Base-by-base conservation (phyloP, 305 asterid genomes). In the Salvia sclarea region DNA sequence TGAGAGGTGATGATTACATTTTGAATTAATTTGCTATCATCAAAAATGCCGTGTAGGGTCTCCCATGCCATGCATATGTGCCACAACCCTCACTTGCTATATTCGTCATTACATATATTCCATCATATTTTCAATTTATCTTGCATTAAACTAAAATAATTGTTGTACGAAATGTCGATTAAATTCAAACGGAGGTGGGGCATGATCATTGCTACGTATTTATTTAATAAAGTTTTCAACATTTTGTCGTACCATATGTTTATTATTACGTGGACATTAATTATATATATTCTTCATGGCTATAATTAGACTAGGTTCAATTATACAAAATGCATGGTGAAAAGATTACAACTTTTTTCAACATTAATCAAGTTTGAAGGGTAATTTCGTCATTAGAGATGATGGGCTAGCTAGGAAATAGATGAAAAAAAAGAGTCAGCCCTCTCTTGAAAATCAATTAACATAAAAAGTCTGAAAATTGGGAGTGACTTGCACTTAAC, bases 11-110 rank as follows among this genome's bases (percentile, higher is more conserved):
- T 67, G 61, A 58, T 67, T 14, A 14, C 2, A 13, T 12, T 14
- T 66, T 31, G 28, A 52, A 66, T 60, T 48, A 52, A 66, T 60
- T 48, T 38, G 4, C 24, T 57, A 31, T 31, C 47, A 21, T 31
- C 13, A 30, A 44, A 52, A 66, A 38, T 66, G 49, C 74, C 74
- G 74, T 41, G 78, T 74, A 61, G 78, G 78, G 78, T 31, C 70
- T 44, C 62, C 43, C 71, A 33, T 37, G 60, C 64, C 66, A 33
- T 37, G 60, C 64, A 30, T 48, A 21, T 31, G 12, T 31, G 12
- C 13, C 8, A 2, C 56, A 2, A 3, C 17, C 24, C 49, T 73
- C 62, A 40, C 63, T 71, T 52, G 48, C 9, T 4, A 20, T 11
- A 48, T 59, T 49, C 55, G 49, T 59, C 38, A 38, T 40, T 38